Base-by-base conservation (phyloP, 352 stramenopile genomes). In the Pythium phragmiticola region DNA sequence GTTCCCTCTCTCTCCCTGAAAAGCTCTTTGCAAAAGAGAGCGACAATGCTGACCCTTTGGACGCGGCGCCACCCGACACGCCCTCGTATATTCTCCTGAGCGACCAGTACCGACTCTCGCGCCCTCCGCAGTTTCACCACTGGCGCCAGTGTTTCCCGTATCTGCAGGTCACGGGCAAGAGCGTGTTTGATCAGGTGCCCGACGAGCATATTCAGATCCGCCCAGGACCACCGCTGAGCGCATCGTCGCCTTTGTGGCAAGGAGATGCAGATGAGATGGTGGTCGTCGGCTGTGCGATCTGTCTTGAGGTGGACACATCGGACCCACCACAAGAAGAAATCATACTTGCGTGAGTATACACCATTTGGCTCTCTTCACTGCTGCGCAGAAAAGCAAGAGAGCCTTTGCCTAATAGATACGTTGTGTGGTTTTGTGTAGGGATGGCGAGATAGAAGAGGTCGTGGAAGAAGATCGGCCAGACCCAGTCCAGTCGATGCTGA, bases 61-160 rank as follows among this genome's bases (percentile, higher is more conserved):
- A n/a, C n/a, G 45, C 9, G 58, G 64, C 54, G 33, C 19, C 52
- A 4, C 39, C 23, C 12, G 57, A 63, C 7, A 43, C 73, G 7
- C 69, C 77, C 36, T 55, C 70, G 0, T 72, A 84, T 21, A 23
- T 83, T 21, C 70, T 76, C 60, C 76, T 82, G 75, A 88, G 75
- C 52, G 79, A 88, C 60, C 68, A 74, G 19, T 76, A 75, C 41
- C 56, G 77, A 8, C 46, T 77, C n/a, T 70, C 70, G 13, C 74
- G 72, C 23, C 77, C 79, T 6, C 75, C 77, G 6, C 46, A 77
- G 21, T 84, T 88, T 45, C 30, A 65, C 17, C 47, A 74, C 46
- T 88, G 79, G 77, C 79, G 74, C 19, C 55, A 73, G 50, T 68
- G 66, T 42, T 88, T 88, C 63, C 56, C 69, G 36, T 87, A 85